phyloP scores from a whole-genome alignment of 2,329 filamentous ascomycete species.

The Aureobasidium subglaciale region DNA sequence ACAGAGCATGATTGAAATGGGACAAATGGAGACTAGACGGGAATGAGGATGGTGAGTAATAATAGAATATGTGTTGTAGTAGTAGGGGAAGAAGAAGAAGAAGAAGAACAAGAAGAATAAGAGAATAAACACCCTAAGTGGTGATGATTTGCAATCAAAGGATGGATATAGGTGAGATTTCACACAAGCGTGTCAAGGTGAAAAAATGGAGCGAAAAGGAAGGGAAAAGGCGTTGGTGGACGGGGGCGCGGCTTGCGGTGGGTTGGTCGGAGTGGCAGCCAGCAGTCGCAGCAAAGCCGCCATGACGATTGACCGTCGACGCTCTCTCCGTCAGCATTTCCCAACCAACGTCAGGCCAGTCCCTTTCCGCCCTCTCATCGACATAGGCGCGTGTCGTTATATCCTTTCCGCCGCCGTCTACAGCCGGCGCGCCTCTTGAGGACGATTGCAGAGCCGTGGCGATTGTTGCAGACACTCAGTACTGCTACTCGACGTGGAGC shows the following conservation, averaged over 20 bases:
- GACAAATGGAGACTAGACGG: background rate
- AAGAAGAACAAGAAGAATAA: background rate
- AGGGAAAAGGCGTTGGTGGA: background rate
- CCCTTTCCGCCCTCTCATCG: background rate
- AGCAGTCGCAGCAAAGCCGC: too few species aligned
- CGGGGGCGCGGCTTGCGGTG: background rate
- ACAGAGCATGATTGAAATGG: background rate
- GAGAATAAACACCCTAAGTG: background rate
- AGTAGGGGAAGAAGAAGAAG: too few species aligned
- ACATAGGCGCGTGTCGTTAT: background rate
- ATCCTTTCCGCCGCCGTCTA: background rate
- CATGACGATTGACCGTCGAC: background rate
- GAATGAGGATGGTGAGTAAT: background rate
- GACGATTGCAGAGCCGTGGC: background rate
- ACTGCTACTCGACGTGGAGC: background rate
- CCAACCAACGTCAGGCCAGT: background rate
- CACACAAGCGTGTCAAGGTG: too few species aligned
- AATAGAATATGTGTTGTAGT: background rate
- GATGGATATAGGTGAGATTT: too few species aligned
- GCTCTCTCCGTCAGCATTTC: background rate
- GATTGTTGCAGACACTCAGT: background rate
- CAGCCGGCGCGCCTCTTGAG: background rate
- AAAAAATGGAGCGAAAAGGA: constrained; percentile 2
- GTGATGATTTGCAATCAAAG: background rate
- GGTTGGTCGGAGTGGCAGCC: background rate